Evolutionary conservation across 78 protist genomes (phyloP), one percentile per base, ranked within the genome.

Genomic region (Chrysochromulina parva): DNA sequence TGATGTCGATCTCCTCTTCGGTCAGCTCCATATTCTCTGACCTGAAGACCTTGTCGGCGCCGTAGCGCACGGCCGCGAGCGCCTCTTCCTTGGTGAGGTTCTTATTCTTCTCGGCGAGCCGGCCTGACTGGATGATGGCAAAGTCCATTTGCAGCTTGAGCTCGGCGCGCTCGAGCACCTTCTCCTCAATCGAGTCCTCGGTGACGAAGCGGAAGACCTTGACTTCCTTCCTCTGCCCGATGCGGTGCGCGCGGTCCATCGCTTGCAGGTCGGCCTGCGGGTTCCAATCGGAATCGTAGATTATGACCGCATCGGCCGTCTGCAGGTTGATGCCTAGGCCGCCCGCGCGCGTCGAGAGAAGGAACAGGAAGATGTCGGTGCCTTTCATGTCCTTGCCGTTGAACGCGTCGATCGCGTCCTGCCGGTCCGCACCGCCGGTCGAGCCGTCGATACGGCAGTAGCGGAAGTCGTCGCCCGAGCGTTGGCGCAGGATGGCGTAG

Each of bases 221-320:
- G 69, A 98, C 99, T 66, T 96, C 94, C 69, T 93, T 93, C 88
- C 91, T 97, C 94, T 99, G 99, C 22, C 99, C 99, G 80, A 98
- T 95, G 54, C 99, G 96, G 88, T 99, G 99, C 24, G 99, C 97
- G 19, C 99, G 94, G 48, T 97, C 97, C 78, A 96, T 96, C 50
- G 94, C 95, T 78, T 94, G 96, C 71, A 19, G 4, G 10, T 19
- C 28, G 28, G 71, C 71, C 91, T 91, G 93, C 54, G 97, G 95
- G 91, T 95, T 95, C 95, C 95, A 95, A 81, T 93, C 95, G 47
- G 91, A 54, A 82, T 95, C 96, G 88, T 57, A 95, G 65, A 95
- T 53, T 50, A 95, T 53, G 53, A 95, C 95, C 4, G 87, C 81
- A 84, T 95, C 95, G 0, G 96, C 96, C 1, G 92, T 82, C 85